Conservation (phyloP, 805 yeast genomes). For the Candida fluviatilis region DNA sequence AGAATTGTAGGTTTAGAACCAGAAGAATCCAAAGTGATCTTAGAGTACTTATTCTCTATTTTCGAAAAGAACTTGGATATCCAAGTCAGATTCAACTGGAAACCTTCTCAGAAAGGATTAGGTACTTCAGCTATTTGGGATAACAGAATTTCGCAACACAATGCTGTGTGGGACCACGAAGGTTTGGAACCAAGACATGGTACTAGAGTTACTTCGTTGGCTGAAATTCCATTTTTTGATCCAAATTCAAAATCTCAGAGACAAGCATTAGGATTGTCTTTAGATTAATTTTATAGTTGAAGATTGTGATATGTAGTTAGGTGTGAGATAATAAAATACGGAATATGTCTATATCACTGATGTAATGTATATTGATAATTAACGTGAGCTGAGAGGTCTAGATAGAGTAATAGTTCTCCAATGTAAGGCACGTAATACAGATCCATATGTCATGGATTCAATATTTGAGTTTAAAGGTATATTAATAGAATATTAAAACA, state of each 20-base stretch:
- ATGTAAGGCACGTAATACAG: no score
- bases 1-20: slow-evolving; percentile 51
- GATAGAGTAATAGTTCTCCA: no score
- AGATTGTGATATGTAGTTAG: no score
- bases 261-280: slow-evolving; percentile 41
- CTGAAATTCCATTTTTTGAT: slow-evolving; percentile 51
- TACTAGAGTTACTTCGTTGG: slow-evolving; percentile 47
- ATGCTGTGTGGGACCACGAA: slow-evolving; percentile 50
- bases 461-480: no score
- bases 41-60: slow-evolving; percentile 42
- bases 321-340: no score
- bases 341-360: no score
- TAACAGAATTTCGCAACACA: slow-evolving; percentile 52
- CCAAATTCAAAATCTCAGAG: slow-evolving; percentile 49
- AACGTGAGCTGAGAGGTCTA: no score
- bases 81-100: slow-evolving; percentile 54
- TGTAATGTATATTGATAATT: no score
- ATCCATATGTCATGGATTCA: no score
- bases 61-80: slow-evolving; percentile 51
- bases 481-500: no score
- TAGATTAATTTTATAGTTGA: no score
- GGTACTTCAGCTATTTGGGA: slow-evolving; percentile 60
- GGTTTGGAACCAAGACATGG: slow-evolving; percentile 46
- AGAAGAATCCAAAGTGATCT: slow-evolving; percentile 46
- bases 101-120: slow-evolving; percentile 28